Conservation (phyloP, 2,329 filamentous ascomycete species). For the Colletotrichum plurivorum region DNA sequence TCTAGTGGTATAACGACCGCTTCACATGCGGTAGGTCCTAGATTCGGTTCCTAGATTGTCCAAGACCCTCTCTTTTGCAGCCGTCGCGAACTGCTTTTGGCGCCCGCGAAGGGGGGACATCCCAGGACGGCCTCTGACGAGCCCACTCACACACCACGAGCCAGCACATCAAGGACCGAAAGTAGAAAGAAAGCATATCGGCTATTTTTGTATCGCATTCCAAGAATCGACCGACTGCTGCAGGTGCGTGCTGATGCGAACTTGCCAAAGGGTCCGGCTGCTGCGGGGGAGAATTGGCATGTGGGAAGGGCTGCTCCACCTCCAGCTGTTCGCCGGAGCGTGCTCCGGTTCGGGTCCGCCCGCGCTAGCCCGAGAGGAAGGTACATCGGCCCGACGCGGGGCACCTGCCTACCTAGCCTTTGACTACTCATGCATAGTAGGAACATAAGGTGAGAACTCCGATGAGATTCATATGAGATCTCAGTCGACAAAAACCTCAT, state of each 20-base stretch:
- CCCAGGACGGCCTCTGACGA: no score
- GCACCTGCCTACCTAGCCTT: neutral
- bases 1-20: conserved; percentile 6
- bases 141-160: no score
- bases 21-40: neutral
- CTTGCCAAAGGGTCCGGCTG: neutral
- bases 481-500: no score
- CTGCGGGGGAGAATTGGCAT: neutral
- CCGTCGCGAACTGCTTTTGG: neutral
- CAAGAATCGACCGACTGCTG: no score
- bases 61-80: neutral
- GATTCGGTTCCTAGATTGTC: neutral
- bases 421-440: no score
- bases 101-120: no score
- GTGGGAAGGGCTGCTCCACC: neutral
- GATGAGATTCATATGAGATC: no score
- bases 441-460: no score
- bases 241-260: neutral
- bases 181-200: no score
- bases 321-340: conserved; percentile 24
- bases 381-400: neutral
- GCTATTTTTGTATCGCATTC: no score
- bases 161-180: no score
- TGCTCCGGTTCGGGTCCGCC: conserved; percentile 17
- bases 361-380: neutral